Conservation (phyloP, 192 early-diverging fungal species). For the Backusella psychrophila region DNA sequence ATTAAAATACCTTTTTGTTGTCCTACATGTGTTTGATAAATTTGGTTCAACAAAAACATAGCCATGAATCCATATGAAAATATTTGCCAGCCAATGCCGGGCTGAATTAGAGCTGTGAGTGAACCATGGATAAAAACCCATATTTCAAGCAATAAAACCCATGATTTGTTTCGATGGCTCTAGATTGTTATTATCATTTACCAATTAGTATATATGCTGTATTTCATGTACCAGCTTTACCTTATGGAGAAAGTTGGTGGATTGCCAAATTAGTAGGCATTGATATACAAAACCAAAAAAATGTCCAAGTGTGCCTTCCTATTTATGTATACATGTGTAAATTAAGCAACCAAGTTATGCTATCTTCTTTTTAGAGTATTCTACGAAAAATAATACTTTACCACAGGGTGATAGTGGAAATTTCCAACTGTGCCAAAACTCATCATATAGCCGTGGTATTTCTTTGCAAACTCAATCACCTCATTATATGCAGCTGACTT, state of each 20-base stretch:
- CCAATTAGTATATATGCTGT: not conserved
- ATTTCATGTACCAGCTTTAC: not conserved
- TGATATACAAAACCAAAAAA: slow-evolving; percentile 31
- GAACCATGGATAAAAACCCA: slow-evolving; percentile 33
- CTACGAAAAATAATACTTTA: not conserved
- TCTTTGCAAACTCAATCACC: slow-evolving; percentile 24
- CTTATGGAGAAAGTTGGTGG: slow-evolving; percentile 25
- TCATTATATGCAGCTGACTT: slow-evolving; percentile 6
- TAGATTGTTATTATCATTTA: not conserved
- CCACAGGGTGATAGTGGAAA: slow-evolving; percentile 38
- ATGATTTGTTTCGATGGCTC: slow-evolving; percentile 31
- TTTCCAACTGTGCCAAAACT: slow-evolving; percentile 32
- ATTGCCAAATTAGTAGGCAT: slow-evolving; percentile 34
- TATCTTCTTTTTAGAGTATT: not conserved
- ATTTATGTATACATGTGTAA: not conserved
- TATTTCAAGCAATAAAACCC: slow-evolving; percentile 26
- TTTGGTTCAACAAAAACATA: slow-evolving; percentile 31
- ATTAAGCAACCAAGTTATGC: not conserved
- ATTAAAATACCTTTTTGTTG: not conserved
- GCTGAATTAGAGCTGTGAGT: slow-evolving; percentile 32
- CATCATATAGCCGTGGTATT: slow-evolving; percentile 34
- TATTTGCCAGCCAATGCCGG: slow-evolving; percentile 29
- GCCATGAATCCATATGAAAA: slow-evolving; percentile 29
- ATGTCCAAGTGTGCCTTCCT: slow-evolving; percentile 33
- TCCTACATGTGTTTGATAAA: slow-evolving; percentile 13